Evolutionary conservation across 148 eudicot species (phyloP), one percentile per base, ranked within the genome.

Genomic region (Agrostemma githago): DNA sequence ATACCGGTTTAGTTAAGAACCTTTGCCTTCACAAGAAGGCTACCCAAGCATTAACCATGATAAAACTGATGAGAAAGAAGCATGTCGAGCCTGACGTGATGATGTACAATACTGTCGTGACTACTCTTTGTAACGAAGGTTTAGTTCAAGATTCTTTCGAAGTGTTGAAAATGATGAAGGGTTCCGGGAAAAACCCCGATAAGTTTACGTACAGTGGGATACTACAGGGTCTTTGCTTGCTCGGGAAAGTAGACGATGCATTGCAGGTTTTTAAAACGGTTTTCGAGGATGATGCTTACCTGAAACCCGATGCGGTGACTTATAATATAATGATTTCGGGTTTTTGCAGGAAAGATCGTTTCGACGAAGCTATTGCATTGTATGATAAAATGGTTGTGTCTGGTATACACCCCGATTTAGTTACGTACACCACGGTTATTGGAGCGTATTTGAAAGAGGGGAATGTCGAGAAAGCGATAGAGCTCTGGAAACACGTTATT

Each of bases 181-280:
- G 78, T 72, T 86, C 78, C 68, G 88, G 86, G 51, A 85, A 75
- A 77, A 82, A 72, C 59, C 90, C 87, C 74, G 84, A 83, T 76
- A 17, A 67, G 53, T 72, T 71, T 65, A 83, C 88, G 44, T 89
- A 85, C 84, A 84, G 63, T 73, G 72, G 75, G n/a, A 58, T 89
- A 51, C 74, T 85, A 17, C 80, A 21, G 70, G 92, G 85, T 14
- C 84, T 91, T 41, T 89, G 87, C 78, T 83, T 80, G n/a, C 64
- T 65, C 75, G 89, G 89, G 64, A 83, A 83, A 71, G 72, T 85
- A 74, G 83, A 89, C 34, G 88, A 78, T 75, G 94, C 94, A 56
- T 15, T 85, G 77, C 75, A 63, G 65, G 80, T 91, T 68, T 86
- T 83, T 48, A 69, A 77, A 66, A 61, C 68, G 54, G 82, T 88